Percentiles rank a stretch among this genome's conserved stretches.
Conservation (phyloP, 106 monocot species). For the Dendrobium catenatum region DNA sequence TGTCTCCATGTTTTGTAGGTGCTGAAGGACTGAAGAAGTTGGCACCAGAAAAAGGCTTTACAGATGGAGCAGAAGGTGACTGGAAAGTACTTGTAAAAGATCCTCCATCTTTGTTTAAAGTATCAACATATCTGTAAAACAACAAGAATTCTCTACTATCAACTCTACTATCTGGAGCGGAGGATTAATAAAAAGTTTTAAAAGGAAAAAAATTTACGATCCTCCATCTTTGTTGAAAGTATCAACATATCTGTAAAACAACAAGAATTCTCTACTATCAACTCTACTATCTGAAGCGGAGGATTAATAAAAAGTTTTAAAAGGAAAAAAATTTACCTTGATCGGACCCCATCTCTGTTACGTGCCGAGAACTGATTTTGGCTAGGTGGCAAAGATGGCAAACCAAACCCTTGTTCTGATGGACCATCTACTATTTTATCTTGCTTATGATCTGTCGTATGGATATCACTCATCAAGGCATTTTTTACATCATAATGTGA, state of each 20-base stretch:
- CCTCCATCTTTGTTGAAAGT: slow-evolving; percentile 81
- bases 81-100: slow-evolving; percentile 34
- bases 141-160: neutral
- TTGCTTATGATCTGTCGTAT: slow-evolving; percentile 22
- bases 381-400: slow-evolving; percentile 74
- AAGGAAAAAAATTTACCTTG: slow-evolving; percentile 42
- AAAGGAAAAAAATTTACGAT: slow-evolving; percentile 24
- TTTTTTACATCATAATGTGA: slow-evolving; percentile 45
- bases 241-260: slow-evolving; percentile 69
- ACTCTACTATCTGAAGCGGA: neutral
- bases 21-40: slow-evolving; percentile 73
- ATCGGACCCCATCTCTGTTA: slow-evolving; percentile 67
- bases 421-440: slow-evolving; percentile 26
- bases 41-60: slow-evolving; percentile 48
- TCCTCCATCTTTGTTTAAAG: slow-evolving; percentile 73
- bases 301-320: neutral
- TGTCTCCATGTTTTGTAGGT: slow-evolving; percentile 25
- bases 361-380: slow-evolving; percentile 86
- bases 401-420: slow-evolving; percentile 35
- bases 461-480: slow-evolving; percentile 23
- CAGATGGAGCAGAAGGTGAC: slow-evolving; percentile 47
- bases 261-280: neutral
- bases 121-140: slow-evolving; percentile 77
- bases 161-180: neutral
- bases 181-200: neutral